Conservation (phyloP, 768 basidiomycete species). For the Galerina sulciceps region DNA sequence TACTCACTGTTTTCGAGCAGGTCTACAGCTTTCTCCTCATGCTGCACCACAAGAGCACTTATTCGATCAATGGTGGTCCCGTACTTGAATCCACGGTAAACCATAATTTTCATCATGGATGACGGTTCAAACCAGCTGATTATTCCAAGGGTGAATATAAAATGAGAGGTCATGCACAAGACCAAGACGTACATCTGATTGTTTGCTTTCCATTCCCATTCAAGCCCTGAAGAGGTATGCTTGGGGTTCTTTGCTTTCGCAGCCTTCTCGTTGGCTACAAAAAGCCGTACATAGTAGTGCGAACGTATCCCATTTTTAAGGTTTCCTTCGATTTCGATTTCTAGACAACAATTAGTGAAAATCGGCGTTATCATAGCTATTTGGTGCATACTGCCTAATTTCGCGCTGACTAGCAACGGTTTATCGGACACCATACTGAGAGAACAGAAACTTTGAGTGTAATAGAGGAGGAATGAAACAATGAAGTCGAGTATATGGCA, state of each 20-base stretch:
- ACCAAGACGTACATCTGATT: neutral
- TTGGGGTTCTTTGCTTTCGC: neutral
- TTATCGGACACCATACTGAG: neutral
- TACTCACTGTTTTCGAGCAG: neutral
- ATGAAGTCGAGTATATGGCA: no score
- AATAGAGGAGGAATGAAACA: no score
- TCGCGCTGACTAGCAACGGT: neutral
- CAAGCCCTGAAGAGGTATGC: neutral
- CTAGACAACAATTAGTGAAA: neutral
- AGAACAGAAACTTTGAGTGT: no score
- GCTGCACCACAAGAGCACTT: neutral
- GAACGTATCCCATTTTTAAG: neutral
- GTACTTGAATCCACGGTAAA: neutral
- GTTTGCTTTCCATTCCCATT: neutral
- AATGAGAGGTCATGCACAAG: neutral
- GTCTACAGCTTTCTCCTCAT: neutral
- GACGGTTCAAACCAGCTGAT: constrained; percentile 1
- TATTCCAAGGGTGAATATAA: neutral
- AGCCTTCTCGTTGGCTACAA: neutral
- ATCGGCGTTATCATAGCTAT: neutral
- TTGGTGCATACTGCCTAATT: neutral
- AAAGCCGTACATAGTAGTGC: neutral
- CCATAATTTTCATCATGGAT: neutral
- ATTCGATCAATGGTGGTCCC: neutral
- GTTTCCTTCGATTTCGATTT: neutral